Evolutionary conservation across 352 stramenopile genomes (phyloP), one percentile per base, ranked within the genome.

Genomic region (Phytophthora melonis): DNA sequence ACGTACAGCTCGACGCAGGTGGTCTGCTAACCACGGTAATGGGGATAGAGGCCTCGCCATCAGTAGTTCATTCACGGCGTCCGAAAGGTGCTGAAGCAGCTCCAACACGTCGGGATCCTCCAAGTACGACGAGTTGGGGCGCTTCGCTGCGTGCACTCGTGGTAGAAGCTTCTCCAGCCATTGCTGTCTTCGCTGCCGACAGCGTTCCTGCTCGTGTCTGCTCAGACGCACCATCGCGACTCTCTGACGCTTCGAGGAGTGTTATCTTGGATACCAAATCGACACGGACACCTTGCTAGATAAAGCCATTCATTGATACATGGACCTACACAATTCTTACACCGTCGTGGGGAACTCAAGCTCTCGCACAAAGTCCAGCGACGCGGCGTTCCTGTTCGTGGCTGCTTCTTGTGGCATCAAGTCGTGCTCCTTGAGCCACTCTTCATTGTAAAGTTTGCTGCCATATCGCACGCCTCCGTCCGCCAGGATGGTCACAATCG

Each of bases 401-500:
- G 32, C 27, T 16, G 55, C 47, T 18, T 70, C 58, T 30, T 30
- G 57, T 5, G 74, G 74, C 13, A 75, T 18, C 30, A 95, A 62
- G 9, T 88, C 79, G 52, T 86, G 45, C 23, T 90, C 55, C 36
- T 78, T 70, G 27, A 94, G 81, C 82, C 81, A 95, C 63, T 81
- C 66, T 18, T 66, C 68, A 67, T 92, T 94, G 70, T 89, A 93
- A 32, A 94, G 58, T 63, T 93, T 95, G 75, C 79, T 93, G 19
- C 78, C 74, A 59, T 95, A 93, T 21, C 86, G 77, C 19, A 93
- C 80, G 6, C 84, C 89, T 3, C 86, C 75, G 53, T 96, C 89
- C 56, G 86, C 92, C 43, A 96, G 45, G 23, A 96, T 85, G 11
- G 88, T 96, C 34, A 91, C 86, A n/a, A 96, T 61, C 0, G 79